phyloP scores from a whole-genome alignment of 2,329 filamentous ascomycete genomes.

The Epichloe scottii region DNA sequence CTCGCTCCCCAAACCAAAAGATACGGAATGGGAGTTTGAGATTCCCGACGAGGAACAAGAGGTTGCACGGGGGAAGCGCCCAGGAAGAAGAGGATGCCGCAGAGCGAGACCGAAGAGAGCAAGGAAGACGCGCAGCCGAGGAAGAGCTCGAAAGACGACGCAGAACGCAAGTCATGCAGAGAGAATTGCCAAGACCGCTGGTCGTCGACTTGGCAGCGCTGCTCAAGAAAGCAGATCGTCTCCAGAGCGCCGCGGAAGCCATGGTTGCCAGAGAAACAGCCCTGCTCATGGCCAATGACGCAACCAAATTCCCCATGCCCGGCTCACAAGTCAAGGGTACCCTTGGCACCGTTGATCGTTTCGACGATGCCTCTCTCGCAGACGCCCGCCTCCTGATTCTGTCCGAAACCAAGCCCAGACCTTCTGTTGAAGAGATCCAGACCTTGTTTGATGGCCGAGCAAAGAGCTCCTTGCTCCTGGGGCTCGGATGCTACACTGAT shows the following conservation, averaged over 20 bases:
- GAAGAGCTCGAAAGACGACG: slow-evolving; percentile 70
- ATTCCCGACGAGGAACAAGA: slow-evolving; percentile 73
- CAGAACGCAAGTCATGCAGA: slow-evolving; percentile 86
- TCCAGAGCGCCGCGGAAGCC: slow-evolving; percentile 51
- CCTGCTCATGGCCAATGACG: slow-evolving; percentile 70
- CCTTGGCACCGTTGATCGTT: slow-evolving; percentile 43
- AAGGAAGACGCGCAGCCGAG: slow-evolving; percentile 56
- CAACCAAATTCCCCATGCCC: slow-evolving; percentile 58
- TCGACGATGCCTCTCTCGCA: slow-evolving; percentile 61
- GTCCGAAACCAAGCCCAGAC: slow-evolving; percentile 47
- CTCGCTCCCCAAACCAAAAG: slow-evolving; percentile 80
- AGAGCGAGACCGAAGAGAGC: slow-evolving; percentile 67
- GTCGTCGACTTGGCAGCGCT: slow-evolving; percentile 59
- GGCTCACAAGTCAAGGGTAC: slow-evolving; percentile 52
- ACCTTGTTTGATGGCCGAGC: slow-evolving; percentile 40
- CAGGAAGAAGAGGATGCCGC: slow-evolving; percentile 49
- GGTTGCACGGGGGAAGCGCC: slow-evolving; percentile 30
- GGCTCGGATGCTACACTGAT: slow-evolving; percentile 68
- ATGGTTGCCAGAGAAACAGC: slow-evolving; percentile 69
- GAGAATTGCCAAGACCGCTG: slow-evolving; percentile 63
- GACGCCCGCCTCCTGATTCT: slow-evolving; percentile 67
- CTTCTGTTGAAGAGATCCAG: slow-evolving; percentile 38
- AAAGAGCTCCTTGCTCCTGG: slow-evolving; percentile 52
- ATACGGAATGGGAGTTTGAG: slow-evolving; percentile 88
- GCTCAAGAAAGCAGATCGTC: slow-evolving; percentile 46